These are phyloP conservation scores for Tuber brumale DNA, from an alignment of 495 filamentous ascomycete genomes.

Conservation along the genomic window DNA sequence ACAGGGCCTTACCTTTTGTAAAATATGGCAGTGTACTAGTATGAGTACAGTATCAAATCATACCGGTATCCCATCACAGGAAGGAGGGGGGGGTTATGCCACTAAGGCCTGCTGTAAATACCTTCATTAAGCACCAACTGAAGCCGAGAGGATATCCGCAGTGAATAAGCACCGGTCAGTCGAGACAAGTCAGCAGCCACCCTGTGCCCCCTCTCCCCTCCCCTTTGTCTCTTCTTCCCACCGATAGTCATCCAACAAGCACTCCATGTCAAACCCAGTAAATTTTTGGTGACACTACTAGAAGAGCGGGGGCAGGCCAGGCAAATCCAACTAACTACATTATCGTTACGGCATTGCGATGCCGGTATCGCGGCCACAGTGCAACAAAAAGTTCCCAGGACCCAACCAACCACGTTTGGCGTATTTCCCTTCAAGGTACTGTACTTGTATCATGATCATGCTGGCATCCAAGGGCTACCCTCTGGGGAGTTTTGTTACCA, in stretches of 20 bases:
- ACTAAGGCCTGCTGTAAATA: not conserved
- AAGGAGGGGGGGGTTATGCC: not conserved
- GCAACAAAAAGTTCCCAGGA: not conserved
- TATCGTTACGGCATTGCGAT: not conserved
- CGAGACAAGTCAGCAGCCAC: not conserved
- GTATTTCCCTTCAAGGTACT: not conserved
- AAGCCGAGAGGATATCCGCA: not conserved
- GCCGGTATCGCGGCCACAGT: not conserved
- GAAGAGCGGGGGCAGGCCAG: not conserved
- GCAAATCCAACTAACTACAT: not conserved
- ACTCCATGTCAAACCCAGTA: not conserved
- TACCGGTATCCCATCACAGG: not conserved
- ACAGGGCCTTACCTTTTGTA: not conserved
- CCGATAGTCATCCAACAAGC: not conserved
- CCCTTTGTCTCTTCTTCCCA: not conserved
- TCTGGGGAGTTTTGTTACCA: not conserved
- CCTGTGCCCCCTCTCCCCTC: not conserved
- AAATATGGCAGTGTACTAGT: not conserved
- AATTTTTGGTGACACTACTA: not conserved
- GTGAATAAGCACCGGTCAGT: not conserved
- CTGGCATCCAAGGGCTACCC: not conserved
- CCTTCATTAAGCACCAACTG: conserved; percentile 2
- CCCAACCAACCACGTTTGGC: not conserved
- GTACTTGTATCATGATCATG: too few relatives aligned
- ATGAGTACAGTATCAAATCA: too few relatives aligned